Base-by-base conservation (phyloP, 2,329 filamentous ascomycete species). In the Podosphaera xanthii region DNA sequence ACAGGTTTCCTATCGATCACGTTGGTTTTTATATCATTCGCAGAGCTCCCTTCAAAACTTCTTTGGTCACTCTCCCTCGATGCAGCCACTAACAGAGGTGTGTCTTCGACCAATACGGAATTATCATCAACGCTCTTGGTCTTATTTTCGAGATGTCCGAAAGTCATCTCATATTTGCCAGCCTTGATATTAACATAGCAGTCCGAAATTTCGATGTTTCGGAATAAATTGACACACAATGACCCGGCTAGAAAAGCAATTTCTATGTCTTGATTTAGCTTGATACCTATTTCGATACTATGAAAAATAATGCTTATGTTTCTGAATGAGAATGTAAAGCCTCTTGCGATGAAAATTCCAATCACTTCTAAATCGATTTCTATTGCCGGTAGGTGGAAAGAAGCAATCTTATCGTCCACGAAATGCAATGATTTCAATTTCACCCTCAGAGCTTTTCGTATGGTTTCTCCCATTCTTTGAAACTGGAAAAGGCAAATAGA, bases 121-220 rank as follows among this genome's bases (percentile, higher is more conserved):
- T 72, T 70, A 12, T 66, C 66, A 61, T 73, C 70, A 48, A 68
- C 65, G 2, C 65, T 67, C 49, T 67, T 69, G 59, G 66, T 70
- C 40, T 44, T 14, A 44, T 12, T 12, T 31, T 68, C 68, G 22
- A 73, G 59, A 2, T 68, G 66, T 6, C 70, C 72, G 63, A 77
- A 76, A 0, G 71, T 76, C 70, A 77, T 76, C 65, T 77, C 75
- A 60, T 65, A 69, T 61, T 74, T 68, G n/a, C 73, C 74, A 31
- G 75, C 76, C 64, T 79, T 79, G 55, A 78, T 65, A 64, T 77
- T 78, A n/a, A 72, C 74, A 64, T 74, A 78, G 9, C 77, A 74
- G 61, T 79, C 74, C 3, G 73, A 73, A 40, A 79, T 71, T n/a
- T 74, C 71, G 40, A 78, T 75, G 4, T 71, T 68, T 46, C 77